A percentile compares a stretch with the other conserved stretches of the same genome.
Conservation (phyloP, 495 filamentous ascomycete genomes). For the Neurospora hispaniola region DNA sequence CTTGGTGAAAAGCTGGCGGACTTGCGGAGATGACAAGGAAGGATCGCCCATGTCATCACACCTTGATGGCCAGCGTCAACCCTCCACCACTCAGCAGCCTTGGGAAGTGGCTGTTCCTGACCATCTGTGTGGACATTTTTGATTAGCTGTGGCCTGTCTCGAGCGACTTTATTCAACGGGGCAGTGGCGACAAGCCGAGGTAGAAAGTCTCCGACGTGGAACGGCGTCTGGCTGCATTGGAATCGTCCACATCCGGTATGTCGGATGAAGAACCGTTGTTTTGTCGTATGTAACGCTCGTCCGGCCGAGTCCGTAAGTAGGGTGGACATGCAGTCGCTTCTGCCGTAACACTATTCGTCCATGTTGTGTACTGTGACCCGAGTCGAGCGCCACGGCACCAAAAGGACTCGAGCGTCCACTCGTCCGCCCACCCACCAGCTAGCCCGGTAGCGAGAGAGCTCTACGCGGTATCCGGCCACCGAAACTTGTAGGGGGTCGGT, state of each 20-base stretch:
- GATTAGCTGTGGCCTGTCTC: background rate
- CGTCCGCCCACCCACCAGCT: background rate
- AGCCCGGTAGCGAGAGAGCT: background rate
- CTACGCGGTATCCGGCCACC: background rate
- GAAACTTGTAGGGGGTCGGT: background rate
- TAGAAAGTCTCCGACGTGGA: background rate
- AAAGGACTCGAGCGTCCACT: background rate
- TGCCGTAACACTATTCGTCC: background rate
- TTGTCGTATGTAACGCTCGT: background rate
- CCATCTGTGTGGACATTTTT: background rate
- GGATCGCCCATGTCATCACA: background rate
- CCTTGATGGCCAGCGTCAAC: background rate
- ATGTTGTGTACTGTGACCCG: background rate
- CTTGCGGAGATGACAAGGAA: background rate
- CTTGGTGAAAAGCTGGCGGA: background rate
- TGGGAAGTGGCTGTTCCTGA: background rate
- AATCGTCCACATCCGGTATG: background rate
- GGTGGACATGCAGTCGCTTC: background rate
- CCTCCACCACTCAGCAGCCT: background rate
- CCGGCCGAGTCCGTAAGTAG: background rate
- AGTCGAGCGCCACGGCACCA: background rate
- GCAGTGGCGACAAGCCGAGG: background rate
- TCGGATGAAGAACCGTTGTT: background rate
- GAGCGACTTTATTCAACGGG: background rate
- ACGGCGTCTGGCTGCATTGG: too few relatives aligned